A percentile compares a stretch with the other conserved stretches of the same genome.
These are phyloP conservation scores for Paratinospora sagittata DNA, from an alignment of 164 flowering plant genomes.

Conservation along the genomic window DNA sequence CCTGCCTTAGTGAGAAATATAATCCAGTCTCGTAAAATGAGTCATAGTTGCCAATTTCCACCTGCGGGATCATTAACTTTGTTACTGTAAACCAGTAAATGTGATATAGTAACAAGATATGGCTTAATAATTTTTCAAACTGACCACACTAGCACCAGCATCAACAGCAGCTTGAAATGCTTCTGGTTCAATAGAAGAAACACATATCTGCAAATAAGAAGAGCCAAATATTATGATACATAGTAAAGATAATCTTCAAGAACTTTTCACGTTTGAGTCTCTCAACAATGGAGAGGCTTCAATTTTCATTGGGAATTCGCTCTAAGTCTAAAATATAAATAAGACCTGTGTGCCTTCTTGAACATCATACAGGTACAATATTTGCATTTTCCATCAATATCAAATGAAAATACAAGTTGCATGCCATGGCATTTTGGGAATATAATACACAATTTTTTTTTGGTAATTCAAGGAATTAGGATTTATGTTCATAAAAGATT, in stretches of 20 bases:
- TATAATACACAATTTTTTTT: too few species aligned
- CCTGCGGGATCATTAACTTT: conserved; percentile 37
- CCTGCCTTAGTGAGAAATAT: conserved; percentile 64
- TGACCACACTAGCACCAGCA: conserved; percentile 80
- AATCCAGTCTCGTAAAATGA: conserved; percentile 70
- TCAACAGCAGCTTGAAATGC: conserved; percentile 64
- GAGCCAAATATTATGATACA: neutral
- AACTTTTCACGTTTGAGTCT: neutral
- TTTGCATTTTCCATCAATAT: too few species aligned
- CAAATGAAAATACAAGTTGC: too few species aligned
- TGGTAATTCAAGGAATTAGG: too few species aligned
- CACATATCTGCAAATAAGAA: conserved; percentile 41
- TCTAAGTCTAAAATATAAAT: too few species aligned
- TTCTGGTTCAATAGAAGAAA: too few species aligned
- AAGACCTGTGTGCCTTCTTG: too few species aligned
- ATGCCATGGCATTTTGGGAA: too few species aligned
- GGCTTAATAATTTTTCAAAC: conserved; percentile 18
- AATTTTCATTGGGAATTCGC: too few species aligned
- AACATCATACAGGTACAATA: too few species aligned
- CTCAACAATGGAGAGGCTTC: neutral
- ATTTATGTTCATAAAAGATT: too few species aligned
- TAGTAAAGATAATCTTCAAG: neutral
- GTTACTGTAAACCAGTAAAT: neutral
- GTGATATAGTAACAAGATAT: neutral
- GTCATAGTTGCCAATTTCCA: conserved; percentile 85